These are phyloP conservation scores for Cubamyces sp. DNA, from an alignment of 768 basidiomycete species.

Conservation along the genomic window DNA sequence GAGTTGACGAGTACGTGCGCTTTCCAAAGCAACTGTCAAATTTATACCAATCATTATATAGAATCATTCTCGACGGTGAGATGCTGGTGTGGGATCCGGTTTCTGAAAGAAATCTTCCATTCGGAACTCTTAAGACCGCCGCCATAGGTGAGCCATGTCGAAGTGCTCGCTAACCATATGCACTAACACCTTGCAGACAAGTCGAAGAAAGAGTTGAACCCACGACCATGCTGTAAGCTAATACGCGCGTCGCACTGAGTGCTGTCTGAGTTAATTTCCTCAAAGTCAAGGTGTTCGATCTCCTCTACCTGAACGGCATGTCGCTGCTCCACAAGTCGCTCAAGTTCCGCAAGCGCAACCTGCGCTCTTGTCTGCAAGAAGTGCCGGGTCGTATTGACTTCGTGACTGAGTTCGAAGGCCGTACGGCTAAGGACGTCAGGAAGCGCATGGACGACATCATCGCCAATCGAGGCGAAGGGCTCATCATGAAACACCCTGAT, in stretches of 20 bases:
- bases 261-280: neutral
- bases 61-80: constrained; percentile 95
- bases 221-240: constrained; percentile 86
- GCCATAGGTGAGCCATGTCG: constrained; percentile 63
- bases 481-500: constrained; percentile 87
- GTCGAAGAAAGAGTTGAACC: constrained; percentile 67
- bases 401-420: constrained; percentile 70
- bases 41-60: constrained; percentile 34
- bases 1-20: constrained; percentile 75
- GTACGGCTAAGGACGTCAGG: constrained; percentile 80
- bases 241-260: neutral
- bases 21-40: neutral
- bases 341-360: constrained; percentile 76
- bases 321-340: constrained; percentile 75
- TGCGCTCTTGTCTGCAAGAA: constrained; percentile 67
- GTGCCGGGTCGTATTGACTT: constrained; percentile 84
- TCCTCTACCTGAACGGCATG: constrained; percentile 86
- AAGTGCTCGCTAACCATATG: neutral
- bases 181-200: constrained; percentile 52
- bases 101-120: constrained; percentile 85
- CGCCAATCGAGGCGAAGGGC: constrained; percentile 85
- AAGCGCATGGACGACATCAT: constrained; percentile 82
- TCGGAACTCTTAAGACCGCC: constrained; percentile 92
- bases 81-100: constrained; percentile 99
- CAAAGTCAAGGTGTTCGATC: constrained; percentile 96